phyloP scores from a whole-genome alignment of 192 early-diverging fungal species.

The Funneliformis geosporum region DNA sequence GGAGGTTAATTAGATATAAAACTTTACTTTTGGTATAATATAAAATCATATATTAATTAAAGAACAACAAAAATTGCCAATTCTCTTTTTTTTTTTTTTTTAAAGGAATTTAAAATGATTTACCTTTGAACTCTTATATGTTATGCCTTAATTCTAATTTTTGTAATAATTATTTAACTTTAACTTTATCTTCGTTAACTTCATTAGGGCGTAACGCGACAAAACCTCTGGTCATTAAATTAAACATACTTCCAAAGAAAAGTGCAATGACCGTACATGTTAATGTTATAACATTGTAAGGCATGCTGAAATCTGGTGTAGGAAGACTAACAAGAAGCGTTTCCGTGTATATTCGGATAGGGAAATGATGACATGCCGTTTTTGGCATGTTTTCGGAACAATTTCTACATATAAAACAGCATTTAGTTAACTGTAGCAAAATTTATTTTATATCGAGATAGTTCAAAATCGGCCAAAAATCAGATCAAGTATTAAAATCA shows the following conservation, averaged over 20 bases:
- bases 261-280: constrained; percentile 94
- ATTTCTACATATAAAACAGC: not conserved
- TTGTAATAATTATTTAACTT: not conserved
- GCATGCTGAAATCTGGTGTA: constrained; percentile 98
- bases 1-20: too few relatives aligned
- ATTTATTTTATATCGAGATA: too few relatives aligned
- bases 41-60: too few relatives aligned
- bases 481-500: too few relatives aligned
- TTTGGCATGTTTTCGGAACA: not conserved
- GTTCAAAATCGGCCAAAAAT: too few relatives aligned
- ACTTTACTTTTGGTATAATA: too few relatives aligned
- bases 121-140: too few relatives aligned
- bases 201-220: constrained; percentile 39
- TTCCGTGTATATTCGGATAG: constrained; percentile 76
- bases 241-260: constrained; percentile 95
- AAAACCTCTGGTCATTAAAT: constrained; percentile 73
- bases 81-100: too few relatives aligned
- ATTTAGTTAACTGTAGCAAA: too few relatives aligned
- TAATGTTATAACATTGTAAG: constrained; percentile 98
- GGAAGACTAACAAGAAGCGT: constrained; percentile 86
- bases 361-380: constrained; percentile 19
- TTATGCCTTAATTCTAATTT: too few relatives aligned
- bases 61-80: too few relatives aligned
- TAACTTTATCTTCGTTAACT: constrained; percentile 17
- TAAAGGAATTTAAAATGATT: too few relatives aligned